Percentiles rank a stretch among this genome's conserved stretches.
These are phyloP conservation scores for Penicillium corylophilum DNA, from an alignment of 2,329 filamentous ascomycete genomes.

Conservation along the genomic window DNA sequence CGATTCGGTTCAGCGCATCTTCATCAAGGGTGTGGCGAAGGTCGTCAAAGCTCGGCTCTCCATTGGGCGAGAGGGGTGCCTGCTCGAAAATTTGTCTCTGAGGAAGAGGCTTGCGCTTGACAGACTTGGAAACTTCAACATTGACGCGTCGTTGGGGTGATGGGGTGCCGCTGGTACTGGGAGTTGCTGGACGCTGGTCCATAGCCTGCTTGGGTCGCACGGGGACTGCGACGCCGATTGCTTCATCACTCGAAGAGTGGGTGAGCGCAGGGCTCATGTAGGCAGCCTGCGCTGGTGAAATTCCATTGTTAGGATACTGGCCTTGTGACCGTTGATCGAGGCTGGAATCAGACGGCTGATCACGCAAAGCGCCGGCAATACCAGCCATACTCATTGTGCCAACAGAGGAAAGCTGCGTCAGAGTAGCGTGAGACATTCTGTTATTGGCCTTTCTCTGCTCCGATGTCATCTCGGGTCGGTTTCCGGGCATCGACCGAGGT, in stretches of 20 bases:
- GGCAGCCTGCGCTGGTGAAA: neutral
- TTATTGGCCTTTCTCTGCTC: conserved; percentile 79
- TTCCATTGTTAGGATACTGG: neutral
- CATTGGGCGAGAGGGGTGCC: conserved; percentile 21
- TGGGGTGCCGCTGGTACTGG: conserved; percentile 11
- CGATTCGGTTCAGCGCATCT: conserved; percentile 52
- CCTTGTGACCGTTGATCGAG: conserved; percentile 8
- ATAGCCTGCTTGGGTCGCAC: conserved; percentile 22
- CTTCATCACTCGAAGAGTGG: conserved; percentile 17
- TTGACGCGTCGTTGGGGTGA: conserved; percentile 17
- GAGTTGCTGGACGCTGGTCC: conserved; percentile 17
- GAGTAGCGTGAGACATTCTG: conserved; percentile 76
- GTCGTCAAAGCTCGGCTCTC: conserved; percentile 42
- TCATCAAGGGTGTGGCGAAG: conserved; percentile 46
- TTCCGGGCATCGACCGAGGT: conserved; percentile 67
- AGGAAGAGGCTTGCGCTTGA: conserved; percentile 55
- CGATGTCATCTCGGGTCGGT: conserved; percentile 69
- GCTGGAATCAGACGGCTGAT: conserved; percentile 21
- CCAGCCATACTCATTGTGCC: conserved; percentile 51
- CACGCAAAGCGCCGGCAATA: conserved; percentile 39
- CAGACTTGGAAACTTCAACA: conserved; percentile 45
- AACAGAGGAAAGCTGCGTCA: conserved; percentile 75
- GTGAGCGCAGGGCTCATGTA: conserved; percentile 3
- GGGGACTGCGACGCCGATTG: conserved; percentile 26
- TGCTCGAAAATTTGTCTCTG: conserved; percentile 28